Conservation (phyloP, 2,329 filamentous ascomycete species). For the Lachnellula arida region DNA sequence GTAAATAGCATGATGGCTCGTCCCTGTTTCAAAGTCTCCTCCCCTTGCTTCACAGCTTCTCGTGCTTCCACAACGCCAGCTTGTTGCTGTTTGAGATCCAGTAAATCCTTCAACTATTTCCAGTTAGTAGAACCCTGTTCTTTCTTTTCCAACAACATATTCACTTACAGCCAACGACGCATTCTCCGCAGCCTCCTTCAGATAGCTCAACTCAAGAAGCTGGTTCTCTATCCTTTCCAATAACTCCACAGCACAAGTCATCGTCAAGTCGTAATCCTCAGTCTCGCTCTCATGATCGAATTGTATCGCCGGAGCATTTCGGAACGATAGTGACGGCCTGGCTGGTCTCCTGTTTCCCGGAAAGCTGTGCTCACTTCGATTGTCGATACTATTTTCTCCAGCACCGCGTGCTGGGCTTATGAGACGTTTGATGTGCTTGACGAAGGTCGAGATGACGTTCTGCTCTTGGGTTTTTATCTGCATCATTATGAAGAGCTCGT, state of each 20-base stretch:
- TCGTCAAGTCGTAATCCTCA: constrained; percentile 4
- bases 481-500: constrained; percentile 43
- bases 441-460: constrained; percentile 5
- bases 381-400: background rate
- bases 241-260: constrained; percentile 4
- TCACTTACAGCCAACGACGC: background rate
- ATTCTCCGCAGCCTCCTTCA: constrained; percentile 3
- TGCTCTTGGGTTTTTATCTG: constrained; percentile 31
- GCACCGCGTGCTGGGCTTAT: background rate
- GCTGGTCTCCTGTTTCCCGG: background rate
- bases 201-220: background rate
- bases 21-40: constrained; percentile 39
- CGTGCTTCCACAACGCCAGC: constrained; percentile 41
- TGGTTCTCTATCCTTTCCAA: constrained; percentile 3
- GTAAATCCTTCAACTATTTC: constrained; percentile 30
- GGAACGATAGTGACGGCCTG: background rate
- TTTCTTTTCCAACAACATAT: background rate
- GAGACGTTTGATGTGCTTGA: constrained; percentile 5
- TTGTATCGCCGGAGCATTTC: background rate
- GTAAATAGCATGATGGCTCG: constrained; percentile 37
- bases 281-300: background rate
- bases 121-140: background rate
- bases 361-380: background rate
- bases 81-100: constrained; percentile 43
- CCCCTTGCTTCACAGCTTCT: constrained; percentile 37